Evolutionary conservation across 352 stramenopile species (phyloP), one percentile per base, ranked within the genome.

Genomic region (Pythium brassicae): DNA sequence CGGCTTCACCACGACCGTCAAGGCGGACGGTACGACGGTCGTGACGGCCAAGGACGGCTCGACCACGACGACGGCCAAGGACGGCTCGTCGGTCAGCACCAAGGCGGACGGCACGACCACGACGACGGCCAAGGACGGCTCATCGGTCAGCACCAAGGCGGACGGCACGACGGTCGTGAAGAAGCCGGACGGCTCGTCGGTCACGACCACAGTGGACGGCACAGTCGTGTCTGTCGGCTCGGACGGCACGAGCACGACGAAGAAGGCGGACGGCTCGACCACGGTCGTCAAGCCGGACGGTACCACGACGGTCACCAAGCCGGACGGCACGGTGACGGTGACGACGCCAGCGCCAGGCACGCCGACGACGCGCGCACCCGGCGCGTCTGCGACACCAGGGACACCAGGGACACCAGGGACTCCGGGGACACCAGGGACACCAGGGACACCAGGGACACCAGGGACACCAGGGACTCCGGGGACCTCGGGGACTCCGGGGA

Each of bases 261-360:
- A 42, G 5, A 59, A 26, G 29, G 25, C 53, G n/a, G 42, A 50
- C 25, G 57, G 57, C 6, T 47, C 50, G 42, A 50, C 17, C 19
- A 48, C 44, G 17, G 44, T 25, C 23, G 50, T n/a, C 9, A 57
- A n/a, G 19, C 4, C 22, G 32, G 54, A 53, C 11, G 54, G 54
- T 10, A 48, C 44, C 3, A 48, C 32, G 1, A 47, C 43, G 19
- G 51, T 48, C 22, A 52, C 45, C 34, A 46, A 27, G 22, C 14
- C 29, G 34, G 53, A 57, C 35, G 23, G 44, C 22, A 53, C 37
- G n/a, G 34, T 34, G 48, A 54, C 48, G 1, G 48, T 58, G 52
- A 56, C 61, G 9, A 55, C 42, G 1, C 47, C 27, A 10, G 42
- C 63, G 0, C 49, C 53, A n/a, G 48, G 56, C 17, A 58, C 63